Conservation (phyloP, 495 filamentous ascomycete species). For the Penicillium lividum region DNA sequence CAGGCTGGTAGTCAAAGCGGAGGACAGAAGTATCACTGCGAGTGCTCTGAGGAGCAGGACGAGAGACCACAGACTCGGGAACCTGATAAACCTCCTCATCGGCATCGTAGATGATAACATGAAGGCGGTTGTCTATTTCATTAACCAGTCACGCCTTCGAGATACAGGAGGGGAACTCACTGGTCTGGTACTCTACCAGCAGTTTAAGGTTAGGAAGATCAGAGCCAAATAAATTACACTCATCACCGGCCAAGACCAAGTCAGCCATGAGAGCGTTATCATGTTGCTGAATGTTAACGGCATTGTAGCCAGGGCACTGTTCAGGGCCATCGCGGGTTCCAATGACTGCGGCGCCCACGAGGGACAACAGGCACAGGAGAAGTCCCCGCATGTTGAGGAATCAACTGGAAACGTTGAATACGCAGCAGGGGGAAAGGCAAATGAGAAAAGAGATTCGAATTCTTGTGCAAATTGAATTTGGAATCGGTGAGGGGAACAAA, state of each 20-base stretch:
- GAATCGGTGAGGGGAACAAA: not conserved
- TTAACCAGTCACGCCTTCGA: not conserved
- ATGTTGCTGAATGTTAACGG: conserved; percentile 59
- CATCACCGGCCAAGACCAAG: conserved; percentile 63
- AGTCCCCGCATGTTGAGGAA: conserved; percentile 30
- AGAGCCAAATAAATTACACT: conserved; percentile 71
- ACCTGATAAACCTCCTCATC: conserved; percentile 78
- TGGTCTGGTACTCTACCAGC: conserved; percentile 72
- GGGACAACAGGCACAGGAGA: conserved; percentile 32
- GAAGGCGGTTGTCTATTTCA: conserved; percentile 65
- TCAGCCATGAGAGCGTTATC: conserved; percentile 51
- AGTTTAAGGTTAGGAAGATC: conserved; percentile 67
- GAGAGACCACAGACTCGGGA: conserved; percentile 67
- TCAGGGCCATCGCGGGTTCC: conserved; percentile 17
- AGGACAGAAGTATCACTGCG: conserved; percentile 41
- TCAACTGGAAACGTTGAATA: conserved; percentile 10
- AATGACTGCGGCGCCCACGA: conserved; percentile 37
- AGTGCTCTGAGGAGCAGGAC: conserved; percentile 43
- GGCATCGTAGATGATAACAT: conserved; percentile 79
- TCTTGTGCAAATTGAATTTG: not conserved
- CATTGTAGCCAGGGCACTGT: conserved; percentile 71
- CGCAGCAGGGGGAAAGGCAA: not conserved
- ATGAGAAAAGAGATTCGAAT: not conserved
- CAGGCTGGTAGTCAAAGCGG: conserved; percentile 63
- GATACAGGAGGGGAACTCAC: conserved; percentile 45